Conservation (phyloP, 2,329 filamentous ascomycete species). For the Aschersonia sp. region DNA sequence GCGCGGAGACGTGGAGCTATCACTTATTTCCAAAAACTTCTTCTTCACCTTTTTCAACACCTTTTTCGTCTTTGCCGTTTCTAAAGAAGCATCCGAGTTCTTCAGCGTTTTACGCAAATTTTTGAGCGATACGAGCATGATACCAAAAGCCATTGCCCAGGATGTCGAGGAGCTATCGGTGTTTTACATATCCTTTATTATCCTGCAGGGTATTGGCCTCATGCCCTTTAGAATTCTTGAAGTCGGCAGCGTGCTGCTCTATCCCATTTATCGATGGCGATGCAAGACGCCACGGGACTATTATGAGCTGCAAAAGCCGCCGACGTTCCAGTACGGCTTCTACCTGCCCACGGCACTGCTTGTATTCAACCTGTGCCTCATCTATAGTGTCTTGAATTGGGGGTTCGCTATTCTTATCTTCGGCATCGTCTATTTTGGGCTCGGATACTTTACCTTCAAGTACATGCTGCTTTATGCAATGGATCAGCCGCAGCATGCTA, state of each 20-base stretch:
- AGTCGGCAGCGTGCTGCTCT: constrained; percentile 71
- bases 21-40: constrained; percentile 95
- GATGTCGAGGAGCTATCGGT: constrained; percentile 61
- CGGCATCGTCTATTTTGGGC: constrained; percentile 67
- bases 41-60: constrained; percentile 99
- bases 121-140: constrained; percentile 62
- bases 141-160: constrained; percentile 60
- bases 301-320: constrained; percentile 66
- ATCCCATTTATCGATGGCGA: constrained; percentile 63
- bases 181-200: constrained; percentile 90
- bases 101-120: constrained; percentile 56
- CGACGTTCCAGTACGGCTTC: constrained; percentile 89
- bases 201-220: constrained; percentile 83
- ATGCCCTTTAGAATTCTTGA: constrained; percentile 87
- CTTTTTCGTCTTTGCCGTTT: constrained; percentile 84
- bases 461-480: constrained; percentile 97
- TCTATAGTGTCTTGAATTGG: constrained; percentile 74
- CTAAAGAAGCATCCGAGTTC: constrained; percentile 69
- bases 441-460: constrained; percentile 85
- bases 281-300: constrained; percentile 85
- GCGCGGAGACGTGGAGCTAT: constrained; percentile 84
- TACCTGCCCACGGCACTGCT: constrained; percentile 86
- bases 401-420: constrained; percentile 73
- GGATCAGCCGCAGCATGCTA: constrained; percentile 91
- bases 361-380: constrained; percentile 86